Percentiles rank a stretch among this genome's conserved stretches.
These are phyloP conservation scores for Candida ascalaphidarum DNA, from an alignment of 805 yeast species.

Conservation along the genomic window DNA sequence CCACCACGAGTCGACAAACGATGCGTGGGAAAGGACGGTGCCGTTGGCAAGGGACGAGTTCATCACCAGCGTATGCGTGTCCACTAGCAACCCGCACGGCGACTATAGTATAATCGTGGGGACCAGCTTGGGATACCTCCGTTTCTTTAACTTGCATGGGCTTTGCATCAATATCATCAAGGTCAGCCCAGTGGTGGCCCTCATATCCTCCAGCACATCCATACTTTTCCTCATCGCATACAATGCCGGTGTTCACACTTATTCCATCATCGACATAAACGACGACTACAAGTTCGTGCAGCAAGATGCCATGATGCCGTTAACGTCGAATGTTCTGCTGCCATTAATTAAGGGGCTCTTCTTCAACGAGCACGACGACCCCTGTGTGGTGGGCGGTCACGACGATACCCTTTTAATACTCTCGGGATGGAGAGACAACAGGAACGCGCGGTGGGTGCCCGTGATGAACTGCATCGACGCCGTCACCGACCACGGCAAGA, in stretches of 20 bases:
- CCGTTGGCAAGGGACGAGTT: conserved; percentile 49
- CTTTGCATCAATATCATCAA: conserved; percentile 63
- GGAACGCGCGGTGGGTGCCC: conserved; percentile 85
- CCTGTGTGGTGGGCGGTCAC: conserved; percentile 68
- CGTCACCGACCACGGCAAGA: conserved; percentile 39
- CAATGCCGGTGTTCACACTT: conserved; percentile 27
- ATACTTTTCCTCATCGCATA: conserved; percentile 39
- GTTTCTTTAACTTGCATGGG: conserved; percentile 67
- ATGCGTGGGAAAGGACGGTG: conserved; percentile 64
- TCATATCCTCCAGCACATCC: conserved; percentile 53
- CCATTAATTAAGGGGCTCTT: conserved; percentile 60
- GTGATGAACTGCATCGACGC: conserved; percentile 49
- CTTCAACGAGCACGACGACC: conserved; percentile 85
- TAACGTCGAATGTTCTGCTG: conserved; percentile 7
- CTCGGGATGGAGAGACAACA: conserved; percentile 67
- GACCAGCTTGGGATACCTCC: conserved; percentile 66
- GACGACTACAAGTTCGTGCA: conserved; percentile 31
- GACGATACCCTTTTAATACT: conserved; percentile 67
- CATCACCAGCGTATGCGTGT: conserved; percentile 63
- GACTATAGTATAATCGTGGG: conserved; percentile 45
- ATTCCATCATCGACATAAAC: conserved; percentile 39
- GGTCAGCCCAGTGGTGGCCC: conserved; percentile 62
- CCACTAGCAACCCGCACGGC: conserved; percentile 9
- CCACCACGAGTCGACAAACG: conserved; percentile 54
- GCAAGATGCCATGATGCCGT: conserved; percentile 30